These are phyloP conservation scores for Penicillium sclerotigenum DNA, from an alignment of 2,329 filamentous ascomycete species.

Conservation along the genomic window DNA sequence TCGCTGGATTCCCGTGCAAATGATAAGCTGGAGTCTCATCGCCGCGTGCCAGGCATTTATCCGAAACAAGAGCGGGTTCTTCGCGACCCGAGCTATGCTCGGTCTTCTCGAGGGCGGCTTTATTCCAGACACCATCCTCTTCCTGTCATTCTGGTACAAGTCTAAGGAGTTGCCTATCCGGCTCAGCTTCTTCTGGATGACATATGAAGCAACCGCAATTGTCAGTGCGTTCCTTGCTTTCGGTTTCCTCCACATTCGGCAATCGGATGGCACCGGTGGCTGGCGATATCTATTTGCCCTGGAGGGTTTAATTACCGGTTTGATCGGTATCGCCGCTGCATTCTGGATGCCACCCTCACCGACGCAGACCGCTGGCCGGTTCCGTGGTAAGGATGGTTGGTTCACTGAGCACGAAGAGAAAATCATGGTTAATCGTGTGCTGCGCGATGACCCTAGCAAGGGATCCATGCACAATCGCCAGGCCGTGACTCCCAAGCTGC, in stretches of 20 bases:
- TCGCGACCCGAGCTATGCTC: conserved; percentile 46
- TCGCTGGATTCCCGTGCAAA: conserved; percentile 59
- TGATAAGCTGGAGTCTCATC: conserved; percentile 56
- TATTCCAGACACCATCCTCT: conserved; percentile 49
- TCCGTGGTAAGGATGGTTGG: conserved; percentile 63
- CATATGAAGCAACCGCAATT: conserved; percentile 51
- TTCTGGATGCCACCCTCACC: conserved; percentile 64
- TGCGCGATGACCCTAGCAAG: conserved; percentile 56
- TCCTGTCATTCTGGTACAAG: conserved; percentile 74
- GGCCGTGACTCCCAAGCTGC: conserved; percentile 47
- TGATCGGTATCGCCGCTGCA: conserved; percentile 56
- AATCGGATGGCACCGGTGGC: conserved; percentile 38
- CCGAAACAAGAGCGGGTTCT: conserved; percentile 44
- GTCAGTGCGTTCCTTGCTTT: conserved; percentile 49
- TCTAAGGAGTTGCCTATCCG: conserved; percentile 65
- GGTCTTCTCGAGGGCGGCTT: conserved; percentile 56
- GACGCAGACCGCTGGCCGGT: conserved; percentile 59
- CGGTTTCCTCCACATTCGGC: conserved; percentile 41
- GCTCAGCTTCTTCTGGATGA: conserved; percentile 68
- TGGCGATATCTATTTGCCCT: conserved; percentile 45
- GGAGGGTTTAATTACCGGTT: conserved; percentile 49
- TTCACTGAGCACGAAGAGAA: conserved; percentile 65
- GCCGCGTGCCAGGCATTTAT: conserved; percentile 52
- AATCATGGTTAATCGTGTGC: conserved; percentile 65
- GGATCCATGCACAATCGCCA: conserved; percentile 62